A percentile compares a stretch with the other conserved stretches of the same genome.
phyloP scores from a whole-genome alignment of 495 filamentous ascomycete genomes.

The Stereocaulon alpinum region DNA sequence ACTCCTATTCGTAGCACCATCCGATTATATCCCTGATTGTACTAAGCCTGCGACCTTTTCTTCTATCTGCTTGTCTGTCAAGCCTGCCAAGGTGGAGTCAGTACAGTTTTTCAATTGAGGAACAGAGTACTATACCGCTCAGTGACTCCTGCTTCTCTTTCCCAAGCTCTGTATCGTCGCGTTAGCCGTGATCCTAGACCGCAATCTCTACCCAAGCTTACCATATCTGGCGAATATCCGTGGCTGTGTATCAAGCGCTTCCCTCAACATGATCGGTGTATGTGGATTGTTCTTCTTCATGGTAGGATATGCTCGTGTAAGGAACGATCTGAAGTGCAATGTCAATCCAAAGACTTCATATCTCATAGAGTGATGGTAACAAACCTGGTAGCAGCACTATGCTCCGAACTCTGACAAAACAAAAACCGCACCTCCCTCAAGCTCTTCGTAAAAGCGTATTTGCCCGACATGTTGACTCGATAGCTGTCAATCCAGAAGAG shows the following conservation, averaged over 20 bases:
- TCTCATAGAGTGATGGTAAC: neutral
- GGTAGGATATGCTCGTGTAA: conserved; percentile 84
- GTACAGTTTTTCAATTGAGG: conserved; percentile 18
- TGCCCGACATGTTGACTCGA: conserved; percentile 61
- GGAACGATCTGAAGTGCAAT: conserved; percentile 56
- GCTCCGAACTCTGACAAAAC: conserved; percentile 87
- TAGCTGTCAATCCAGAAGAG: neutral
- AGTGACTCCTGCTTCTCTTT: conserved; percentile 79
- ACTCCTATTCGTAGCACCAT: neutral
- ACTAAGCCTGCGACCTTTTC: conserved; percentile 74
- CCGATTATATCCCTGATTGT: conserved; percentile 37
- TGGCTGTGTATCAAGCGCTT: conserved; percentile 71
- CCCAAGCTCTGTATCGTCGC: conserved; percentile 54
- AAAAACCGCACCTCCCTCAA: conserved; percentile 95
- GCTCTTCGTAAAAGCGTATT: conserved; percentile 78
- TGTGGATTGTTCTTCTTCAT: conserved; percentile 99
- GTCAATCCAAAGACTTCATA: neutral
- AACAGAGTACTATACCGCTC: conserved; percentile 43
- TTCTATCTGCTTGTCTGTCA: conserved; percentile 89
- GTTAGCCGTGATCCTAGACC: conserved; percentile 10
- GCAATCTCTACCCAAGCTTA: conserved; percentile 33
- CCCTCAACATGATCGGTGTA: conserved; percentile 88
- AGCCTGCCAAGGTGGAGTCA: conserved; percentile 40
- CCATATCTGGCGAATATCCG: conserved; percentile 89
- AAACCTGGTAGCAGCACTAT: conserved; percentile 77